Base-by-base conservation (phyloP, 164 flowering plant genomes). In the Sextonia rubra region DNA sequence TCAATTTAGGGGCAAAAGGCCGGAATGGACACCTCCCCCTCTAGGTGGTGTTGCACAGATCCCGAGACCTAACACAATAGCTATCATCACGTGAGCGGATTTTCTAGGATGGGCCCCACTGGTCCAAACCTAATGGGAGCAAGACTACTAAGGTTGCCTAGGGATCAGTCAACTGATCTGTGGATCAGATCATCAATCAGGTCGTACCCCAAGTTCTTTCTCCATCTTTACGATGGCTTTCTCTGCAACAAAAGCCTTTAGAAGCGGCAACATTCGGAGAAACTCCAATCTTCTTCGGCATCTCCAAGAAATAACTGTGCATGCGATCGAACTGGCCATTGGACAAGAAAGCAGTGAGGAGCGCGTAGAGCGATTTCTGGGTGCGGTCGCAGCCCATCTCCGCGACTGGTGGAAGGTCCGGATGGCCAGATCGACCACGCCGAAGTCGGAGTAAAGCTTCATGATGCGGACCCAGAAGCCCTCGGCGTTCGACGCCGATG, bases 401-500 rank as follows among this genome's bases (percentile, higher is more conserved):
- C 20, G 22, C 72, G 81, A 81, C 69, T 77, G 68, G 44, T 77
- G 23, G 47, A 82, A 82, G 9, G 72, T 72, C 2, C 71, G 73
- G 60, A 77, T 56, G 2, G 82, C 80, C 37, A 79, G 71, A 66
- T 79, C 84, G 25, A 79, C 30, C 80, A 79, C 69, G 29, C 78
- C 73, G 25, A 74, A 44, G 18, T 73, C 27, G 3, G 82, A 71
- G 74, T 82, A 82, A 14, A 79, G 77, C 76, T 72, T 74, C 74
- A 82, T 77, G 74, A 79, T 71, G 64, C 82, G 75, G 23, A 79
- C 74, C 82, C 80, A 76, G 77, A 82, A 82, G n/a, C 78, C 80
- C 52, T 82, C 84, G 25, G 78, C 52, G 24, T 66, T 62, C 66
- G 66, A 70, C n/a, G 12, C 44, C 15, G 74, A 32, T 0, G 72